Percentiles rank a stretch among this genome's conserved stretches.
These are phyloP conservation scores for Globisporangium sylvaticum DNA, from an alignment of 352 stramenopile genomes.

Conservation along the genomic window DNA sequence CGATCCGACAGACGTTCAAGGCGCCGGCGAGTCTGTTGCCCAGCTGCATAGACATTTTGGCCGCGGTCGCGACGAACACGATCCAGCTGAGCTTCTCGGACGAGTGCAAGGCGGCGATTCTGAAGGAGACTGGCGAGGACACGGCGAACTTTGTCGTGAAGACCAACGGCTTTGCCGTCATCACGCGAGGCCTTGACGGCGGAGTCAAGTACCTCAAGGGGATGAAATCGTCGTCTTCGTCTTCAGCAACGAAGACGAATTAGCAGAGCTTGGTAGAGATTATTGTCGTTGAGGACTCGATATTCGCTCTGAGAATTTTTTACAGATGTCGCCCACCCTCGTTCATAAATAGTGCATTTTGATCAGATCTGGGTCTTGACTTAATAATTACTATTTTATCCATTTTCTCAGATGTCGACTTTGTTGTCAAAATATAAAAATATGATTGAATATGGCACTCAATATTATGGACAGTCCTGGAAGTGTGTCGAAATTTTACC, in stretches of 20 bases:
- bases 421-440: too few species aligned
- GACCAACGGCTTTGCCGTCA: conserved; percentile 52
- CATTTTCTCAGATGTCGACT: too few species aligned
- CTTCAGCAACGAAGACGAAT: background rate
- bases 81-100: conserved; percentile 34
- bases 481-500: too few species aligned
- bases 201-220: conserved; percentile 41
- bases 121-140: conserved; percentile 53
- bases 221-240: background rate
- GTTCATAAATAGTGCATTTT: too few species aligned
- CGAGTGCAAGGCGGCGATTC: conserved; percentile 41
- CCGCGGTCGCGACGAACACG: conserved; percentile 36
- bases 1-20: conserved; percentile 52
- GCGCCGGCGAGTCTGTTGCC: conserved; percentile 38
- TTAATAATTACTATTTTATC: too few species aligned
- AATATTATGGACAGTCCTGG: too few species aligned
- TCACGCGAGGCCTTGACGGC: conserved; percentile 49
- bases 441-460: too few species aligned
- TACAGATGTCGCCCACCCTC: too few species aligned
- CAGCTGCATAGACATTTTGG: conserved; percentile 49
- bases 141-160: conserved; percentile 47
- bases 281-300: too few species aligned
- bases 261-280: background rate
- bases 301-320: too few species aligned
- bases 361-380: too few species aligned